A percentile compares a stretch with the other conserved stretches of the same genome.
Evolutionary conservation across 768 basidiomycete genomes (phyloP).

Genomic region (Tylopilus sp.): DNA sequence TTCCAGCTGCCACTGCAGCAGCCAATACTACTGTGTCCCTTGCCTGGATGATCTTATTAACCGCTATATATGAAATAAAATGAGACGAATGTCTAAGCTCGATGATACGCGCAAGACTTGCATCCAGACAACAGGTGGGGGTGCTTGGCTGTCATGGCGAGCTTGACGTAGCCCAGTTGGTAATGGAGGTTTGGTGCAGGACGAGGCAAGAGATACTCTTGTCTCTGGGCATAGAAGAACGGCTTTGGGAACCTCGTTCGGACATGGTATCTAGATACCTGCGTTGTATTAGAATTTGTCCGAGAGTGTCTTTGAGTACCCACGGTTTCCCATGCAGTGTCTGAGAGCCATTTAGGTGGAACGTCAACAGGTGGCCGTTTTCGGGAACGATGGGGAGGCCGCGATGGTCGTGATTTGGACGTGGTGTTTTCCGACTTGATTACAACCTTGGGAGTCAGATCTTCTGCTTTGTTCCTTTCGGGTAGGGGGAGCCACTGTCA

Average conservation of each 20-base stretch:
- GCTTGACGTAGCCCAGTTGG: slow-evolving; percentile 24
- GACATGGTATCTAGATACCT: slow-evolving; percentile 16
- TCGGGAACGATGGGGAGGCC: slow-evolving; percentile 12
- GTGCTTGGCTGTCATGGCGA: slow-evolving; percentile 30
- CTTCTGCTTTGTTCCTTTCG: slow-evolving; percentile 30
- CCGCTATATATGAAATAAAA: slow-evolving; percentile 32
- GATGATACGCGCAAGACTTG: slow-evolving; percentile 12
- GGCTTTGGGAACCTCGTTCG: slow-evolving; percentile 21
- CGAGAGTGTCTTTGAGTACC: not conserved
- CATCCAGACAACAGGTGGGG: slow-evolving; percentile 45
- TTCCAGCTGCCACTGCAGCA: slow-evolving; percentile 46
- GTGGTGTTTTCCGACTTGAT: not conserved
- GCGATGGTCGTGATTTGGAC: not conserved
- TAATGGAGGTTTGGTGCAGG: slow-evolving; percentile 25
- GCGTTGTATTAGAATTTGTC: not conserved
- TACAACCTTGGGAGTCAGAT: slow-evolving; percentile 19
- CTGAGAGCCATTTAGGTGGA: slow-evolving; percentile 16
- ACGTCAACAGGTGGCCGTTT: slow-evolving; percentile 20
- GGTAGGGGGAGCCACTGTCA: slow-evolving; percentile 27
- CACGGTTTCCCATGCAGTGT: slow-evolving; percentile 22
- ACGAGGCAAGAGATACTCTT: slow-evolving; percentile 15
- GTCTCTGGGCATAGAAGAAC: slow-evolving; percentile 20
- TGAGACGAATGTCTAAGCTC: slow-evolving; percentile 1
- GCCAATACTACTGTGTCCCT: slow-evolving; percentile 40
- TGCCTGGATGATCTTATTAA: slow-evolving; percentile 51